Evolutionary conservation across 768 basidiomycete genomes (phyloP), one percentile per base, ranked within the genome.

Genomic region (Candolleomyces aberdarensis): DNA sequence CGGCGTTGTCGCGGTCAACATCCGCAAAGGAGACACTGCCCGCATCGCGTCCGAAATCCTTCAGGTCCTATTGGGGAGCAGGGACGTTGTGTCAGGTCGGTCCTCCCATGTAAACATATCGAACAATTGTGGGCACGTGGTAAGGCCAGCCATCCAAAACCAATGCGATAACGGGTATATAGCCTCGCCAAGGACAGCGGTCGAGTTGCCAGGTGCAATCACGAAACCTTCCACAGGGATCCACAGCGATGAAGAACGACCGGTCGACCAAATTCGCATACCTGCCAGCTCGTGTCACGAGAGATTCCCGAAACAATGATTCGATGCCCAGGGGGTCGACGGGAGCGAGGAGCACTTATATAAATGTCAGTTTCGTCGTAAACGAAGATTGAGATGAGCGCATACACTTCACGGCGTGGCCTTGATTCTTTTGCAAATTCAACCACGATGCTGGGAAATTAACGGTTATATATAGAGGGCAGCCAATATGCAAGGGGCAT

Each of bases 261-360:
- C 40, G 40, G 41, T 54, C 60, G 60, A 67, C 67, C 71, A 71
- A 69, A 73, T 62, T 65, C 71, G 76, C 91, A 78, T 87, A 98
- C 96, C 94, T 98, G 96, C 96, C 96, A 98, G 75, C 95, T 97
- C 50, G 94, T 96, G 72, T 96, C 92, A 71, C 91, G 88, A 66
- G 94, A 92, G 65, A 98, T 85, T 58, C 94, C 94, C 43, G 89
- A 85, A 61, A 99, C 93, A 62, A 90, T 81, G 59, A 98, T 80
- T 66, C 94, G 88, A 62, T 89, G 84, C 9, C 92, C 92, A 61
- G 89, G 86, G 60, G 92, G 91, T 59, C 92, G 80, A 50, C 90
- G 85, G 43, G 89, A 78, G 47, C 92, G 86, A 44, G 85, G 78
- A 48, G 83, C 83, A 62, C 78, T 78, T 69, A 50, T 63, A 55